phyloP scores from a whole-genome alignment of 208 protist genomes.

The Porcisia hertigi region DNA sequence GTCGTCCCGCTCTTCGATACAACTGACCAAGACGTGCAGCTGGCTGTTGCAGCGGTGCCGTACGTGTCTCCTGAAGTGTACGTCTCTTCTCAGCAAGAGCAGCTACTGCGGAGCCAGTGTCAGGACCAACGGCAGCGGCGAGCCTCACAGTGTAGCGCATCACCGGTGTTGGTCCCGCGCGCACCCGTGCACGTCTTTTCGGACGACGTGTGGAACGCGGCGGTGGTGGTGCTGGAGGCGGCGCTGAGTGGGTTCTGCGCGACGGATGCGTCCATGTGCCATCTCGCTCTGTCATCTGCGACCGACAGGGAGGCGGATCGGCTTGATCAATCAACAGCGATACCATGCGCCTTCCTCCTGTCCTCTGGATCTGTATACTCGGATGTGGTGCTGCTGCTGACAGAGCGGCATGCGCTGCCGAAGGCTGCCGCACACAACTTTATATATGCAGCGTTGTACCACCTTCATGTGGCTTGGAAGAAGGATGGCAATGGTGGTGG shows the following conservation, averaged over 20 bases:
- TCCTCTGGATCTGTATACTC: slow-evolving; percentile 48
- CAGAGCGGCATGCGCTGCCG: slow-evolving; percentile 26
- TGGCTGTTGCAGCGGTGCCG: slow-evolving; percentile 38
- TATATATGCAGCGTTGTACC: slow-evolving; percentile 73
- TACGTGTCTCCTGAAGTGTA: slow-evolving; percentile 77
- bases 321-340: not conserved
- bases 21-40: slow-evolving; percentile 32
- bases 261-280: slow-evolving; percentile 17
- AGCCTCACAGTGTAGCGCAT: not conserved
- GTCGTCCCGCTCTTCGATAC: slow-evolving; percentile 59
- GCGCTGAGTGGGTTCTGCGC: slow-evolving; percentile 54
- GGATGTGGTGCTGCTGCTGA: slow-evolving; percentile 40
- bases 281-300: slow-evolving; percentile 19
- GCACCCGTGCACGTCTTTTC: slow-evolving; percentile 51
- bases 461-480: slow-evolving; percentile 6
- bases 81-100: slow-evolving; percentile 13
- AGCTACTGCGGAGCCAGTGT: not conserved
- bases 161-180: not conserved
- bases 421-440: slow-evolving; percentile 62
- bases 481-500: too few species aligned
- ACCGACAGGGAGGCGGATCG: not conserved
- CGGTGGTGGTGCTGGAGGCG: slow-evolving; percentile 68
- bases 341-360: not conserved
- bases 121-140: slow-evolving; percentile 1
- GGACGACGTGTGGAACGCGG: slow-evolving; percentile 81